These are phyloP conservation scores for Melaleuca alternifolia DNA, from an alignment of 345 rosid species.

Conservation along the genomic window DNA sequence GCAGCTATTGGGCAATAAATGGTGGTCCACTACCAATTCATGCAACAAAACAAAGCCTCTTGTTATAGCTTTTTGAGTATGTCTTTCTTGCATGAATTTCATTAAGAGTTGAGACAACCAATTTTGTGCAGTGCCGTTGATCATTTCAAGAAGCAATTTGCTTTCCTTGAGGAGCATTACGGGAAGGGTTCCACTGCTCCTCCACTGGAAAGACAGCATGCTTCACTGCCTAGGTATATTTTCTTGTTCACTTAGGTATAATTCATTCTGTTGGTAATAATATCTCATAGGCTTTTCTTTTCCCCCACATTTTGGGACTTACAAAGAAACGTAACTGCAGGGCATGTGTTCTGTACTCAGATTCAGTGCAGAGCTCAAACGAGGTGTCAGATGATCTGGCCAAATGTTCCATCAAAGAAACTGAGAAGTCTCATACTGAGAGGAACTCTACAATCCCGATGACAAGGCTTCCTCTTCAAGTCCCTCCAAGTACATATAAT, in stretches of 20 bases:
- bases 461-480: constrained; percentile 77
- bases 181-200: constrained; percentile 68
- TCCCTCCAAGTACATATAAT: constrained; percentile 67
- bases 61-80: background rate
- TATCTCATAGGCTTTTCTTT: background rate
- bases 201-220: constrained; percentile 92
- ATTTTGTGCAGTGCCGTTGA: constrained; percentile 76
- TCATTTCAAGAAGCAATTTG: constrained; percentile 96
- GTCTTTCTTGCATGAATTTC: background rate
- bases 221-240: constrained; percentile 85
- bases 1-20: background rate
- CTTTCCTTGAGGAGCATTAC: constrained; percentile 90
- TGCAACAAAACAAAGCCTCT: background rate
- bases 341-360: constrained; percentile 76
- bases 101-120: background rate
- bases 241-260: background rate
- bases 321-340: constrained; percentile 26
- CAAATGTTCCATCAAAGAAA: constrained; percentile 75
- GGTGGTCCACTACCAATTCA: background rate
- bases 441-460: constrained; percentile 51
- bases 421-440: constrained; percentile 49
- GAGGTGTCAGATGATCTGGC: constrained; percentile 66
- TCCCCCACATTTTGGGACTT: background rate
- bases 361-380: constrained; percentile 40
- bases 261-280: background rate